Evolutionary conservation across 208 protist genomes (phyloP).

Genomic region (Acanthamoeba culbertsoni): DNA sequence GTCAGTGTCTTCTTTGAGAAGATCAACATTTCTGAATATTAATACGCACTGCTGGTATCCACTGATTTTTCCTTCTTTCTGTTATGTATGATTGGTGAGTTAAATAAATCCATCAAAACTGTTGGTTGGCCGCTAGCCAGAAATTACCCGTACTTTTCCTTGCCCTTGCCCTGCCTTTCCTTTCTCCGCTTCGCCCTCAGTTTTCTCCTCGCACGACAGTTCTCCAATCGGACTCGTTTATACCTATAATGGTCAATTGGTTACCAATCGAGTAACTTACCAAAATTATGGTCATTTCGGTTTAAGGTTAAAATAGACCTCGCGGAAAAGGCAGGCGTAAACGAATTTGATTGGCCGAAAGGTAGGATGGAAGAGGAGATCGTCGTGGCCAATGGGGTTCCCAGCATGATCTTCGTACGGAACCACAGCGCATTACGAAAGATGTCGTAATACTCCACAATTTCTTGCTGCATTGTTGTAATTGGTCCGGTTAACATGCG

Average conservation of each 20-base stretch:
- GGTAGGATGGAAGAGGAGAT: not conserved
- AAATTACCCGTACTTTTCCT: too few species aligned
- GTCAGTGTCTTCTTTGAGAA: not conserved
- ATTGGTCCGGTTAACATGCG: too few species aligned
- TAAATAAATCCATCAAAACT: too few species aligned
- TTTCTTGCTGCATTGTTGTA: not conserved
- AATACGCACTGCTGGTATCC: too few species aligned
- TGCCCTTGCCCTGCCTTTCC: not conserved
- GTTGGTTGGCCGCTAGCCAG: too few species aligned
- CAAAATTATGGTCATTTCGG: not conserved
- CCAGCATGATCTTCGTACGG: not conserved
- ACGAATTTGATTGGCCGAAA: not conserved
- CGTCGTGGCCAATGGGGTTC: not conserved
- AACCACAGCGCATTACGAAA: slow-evolving; percentile 24
- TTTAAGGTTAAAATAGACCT: not conserved
- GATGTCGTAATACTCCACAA: slow-evolving; percentile 22
- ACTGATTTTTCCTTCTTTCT: too few species aligned
- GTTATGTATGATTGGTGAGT: too few species aligned
- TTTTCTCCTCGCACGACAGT: not conserved
- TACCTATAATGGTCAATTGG: not conserved
- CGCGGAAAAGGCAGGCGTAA: not conserved
- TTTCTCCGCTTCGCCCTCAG: not conserved
- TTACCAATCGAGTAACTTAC: not conserved
- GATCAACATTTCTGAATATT: too few species aligned
- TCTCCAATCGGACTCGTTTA: not conserved